Conservation (phyloP, 2,329 filamentous ascomycete genomes). For the Gnomoniopsis sp. region DNA sequence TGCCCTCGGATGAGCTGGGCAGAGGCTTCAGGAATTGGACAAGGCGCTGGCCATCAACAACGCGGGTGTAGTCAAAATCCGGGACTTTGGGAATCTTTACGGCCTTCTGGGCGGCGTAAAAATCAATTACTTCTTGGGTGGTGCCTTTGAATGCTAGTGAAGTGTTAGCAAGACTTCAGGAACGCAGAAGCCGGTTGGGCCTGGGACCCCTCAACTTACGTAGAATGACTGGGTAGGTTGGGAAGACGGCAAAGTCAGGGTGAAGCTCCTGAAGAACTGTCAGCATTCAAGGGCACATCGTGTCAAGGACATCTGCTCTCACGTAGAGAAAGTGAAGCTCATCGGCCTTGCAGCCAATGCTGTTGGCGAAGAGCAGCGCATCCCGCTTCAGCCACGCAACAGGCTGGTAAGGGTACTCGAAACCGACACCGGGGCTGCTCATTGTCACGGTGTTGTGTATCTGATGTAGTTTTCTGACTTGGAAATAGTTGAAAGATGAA, state of each 20-base stretch:
- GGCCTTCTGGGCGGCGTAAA: conserved; percentile 68
- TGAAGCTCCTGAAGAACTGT: conserved; percentile 66
- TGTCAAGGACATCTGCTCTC: conserved; percentile 28
- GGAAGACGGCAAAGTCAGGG: conserved; percentile 82
- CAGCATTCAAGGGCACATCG: neutral
- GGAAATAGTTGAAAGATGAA: conserved; percentile 11
- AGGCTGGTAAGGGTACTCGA: conserved; percentile 72
- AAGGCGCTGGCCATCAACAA: conserved; percentile 80
- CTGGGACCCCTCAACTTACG: conserved; percentile 43
- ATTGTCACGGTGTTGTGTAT: conserved; percentile 25
- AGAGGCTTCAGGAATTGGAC: conserved; percentile 75
- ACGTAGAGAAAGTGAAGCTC: conserved; percentile 94
- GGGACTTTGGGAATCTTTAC: conserved; percentile 72
- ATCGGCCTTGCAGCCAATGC: conserved; percentile 77
- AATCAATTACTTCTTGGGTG: conserved; percentile 75
- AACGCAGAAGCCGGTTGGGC: neutral
- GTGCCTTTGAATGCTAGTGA: conserved; percentile 69
- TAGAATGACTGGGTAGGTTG: conserved; percentile 81
- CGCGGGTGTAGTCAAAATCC: conserved; percentile 68
- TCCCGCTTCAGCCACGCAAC: conserved; percentile 88
- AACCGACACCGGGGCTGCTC: conserved; percentile 61
- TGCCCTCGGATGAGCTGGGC: conserved; percentile 67
- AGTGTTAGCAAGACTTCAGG: neutral
- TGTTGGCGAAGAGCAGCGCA: conserved; percentile 83
- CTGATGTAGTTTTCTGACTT: neutral